Base-by-base conservation (phyloP, 768 basidiomycete species). In the Amanita rimosa region DNA sequence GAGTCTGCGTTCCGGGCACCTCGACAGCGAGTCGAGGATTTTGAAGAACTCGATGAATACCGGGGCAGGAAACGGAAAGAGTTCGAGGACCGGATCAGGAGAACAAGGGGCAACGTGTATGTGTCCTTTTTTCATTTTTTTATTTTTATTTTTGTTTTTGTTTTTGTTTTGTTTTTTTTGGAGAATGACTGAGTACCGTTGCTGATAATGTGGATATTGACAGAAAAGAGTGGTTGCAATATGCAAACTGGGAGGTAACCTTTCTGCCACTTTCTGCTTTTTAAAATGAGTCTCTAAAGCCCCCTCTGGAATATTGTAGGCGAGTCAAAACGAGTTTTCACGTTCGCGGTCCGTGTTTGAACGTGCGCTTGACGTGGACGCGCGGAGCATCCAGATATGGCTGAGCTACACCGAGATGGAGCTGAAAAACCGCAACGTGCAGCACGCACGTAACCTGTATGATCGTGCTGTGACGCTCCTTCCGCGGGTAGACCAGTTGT, bases 381-480 rank as follows among this genome's bases (percentile, higher is more conserved):
- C 93, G 0, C 75, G 91, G 19, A 86, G 84, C 52, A 75, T 90
- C 33, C 90, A 92, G 58, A 72, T 98, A 53, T 99, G 96, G 96
- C 72, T 95, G 45, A 81, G 80, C 57, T 96, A 95, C 66, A 85
- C 89, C 4, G 95, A 99, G 64, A 92, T 93, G 87, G 96, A 99
- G 65, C 78, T 99, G 55, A 98, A 98, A 67, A 86, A 89, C 4
- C 88, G 96, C 53, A 98, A 99, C 59, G 90, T 99, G 46, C 88
- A 95, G 59, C 96, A 98, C 57, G 84, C 96, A 0, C 84, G 96
- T 44, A 99, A 99, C 66, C 75, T 98, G 19, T 98, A 90, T 63
- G 96, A 99, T 70, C 81, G 96, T 55, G 92, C 93, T 2, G 93
- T 99, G 53, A 99, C 95, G 4, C 75, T 98, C 1, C 81, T 99